phyloP scores from a whole-genome alignment of 495 filamentous ascomycete species.

The Neurospora sp. region DNA sequence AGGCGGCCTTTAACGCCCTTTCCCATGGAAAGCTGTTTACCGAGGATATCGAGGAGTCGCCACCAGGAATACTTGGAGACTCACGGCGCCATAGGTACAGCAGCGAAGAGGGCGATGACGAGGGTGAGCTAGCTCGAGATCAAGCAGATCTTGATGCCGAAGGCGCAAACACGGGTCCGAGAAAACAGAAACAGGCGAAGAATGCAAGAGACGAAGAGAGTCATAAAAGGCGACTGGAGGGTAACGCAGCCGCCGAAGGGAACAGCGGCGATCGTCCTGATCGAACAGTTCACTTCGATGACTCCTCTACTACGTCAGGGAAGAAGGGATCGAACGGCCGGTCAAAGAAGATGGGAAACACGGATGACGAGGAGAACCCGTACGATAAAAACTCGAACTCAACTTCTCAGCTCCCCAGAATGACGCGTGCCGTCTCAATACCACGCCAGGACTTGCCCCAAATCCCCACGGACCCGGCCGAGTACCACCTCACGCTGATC shows the following conservation, averaged over 20 bases:
- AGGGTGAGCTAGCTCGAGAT: conserved; percentile 8
- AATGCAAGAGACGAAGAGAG: conserved; percentile 15
- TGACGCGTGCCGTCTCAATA: conserved; percentile 19
- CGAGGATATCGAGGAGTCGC: conserved; percentile 20
- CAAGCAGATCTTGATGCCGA: conserved; percentile 12
- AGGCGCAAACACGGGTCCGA: conserved; percentile 1
- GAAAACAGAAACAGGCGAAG: conserved; percentile 1
- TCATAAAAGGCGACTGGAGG: not conserved
- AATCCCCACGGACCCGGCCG: conserved; percentile 29
- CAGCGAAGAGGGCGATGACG: conserved; percentile 10
- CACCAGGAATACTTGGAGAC: conserved; percentile 36
- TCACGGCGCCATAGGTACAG: conserved; percentile 11
- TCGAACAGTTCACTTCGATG: not conserved
- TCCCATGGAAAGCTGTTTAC: conserved; percentile 29
- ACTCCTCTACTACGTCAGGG: not conserved
- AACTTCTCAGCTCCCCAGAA: conserved; percentile 2
- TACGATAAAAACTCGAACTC: not conserved
- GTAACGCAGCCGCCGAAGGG: conserved; percentile 10
- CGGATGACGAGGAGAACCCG: not conserved
- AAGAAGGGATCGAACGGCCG: not conserved
- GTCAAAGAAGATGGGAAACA: not conserved
- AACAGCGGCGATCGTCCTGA: not conserved
- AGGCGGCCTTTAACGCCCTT: conserved; percentile 22
- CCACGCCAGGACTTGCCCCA: conserved; percentile 17
- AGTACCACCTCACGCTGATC: conserved; percentile 58